Percentiles rank a stretch among this genome's conserved stretches.
phyloP scores from a whole-genome alignment of 805 yeast genomes.

The Candida montana region DNA sequence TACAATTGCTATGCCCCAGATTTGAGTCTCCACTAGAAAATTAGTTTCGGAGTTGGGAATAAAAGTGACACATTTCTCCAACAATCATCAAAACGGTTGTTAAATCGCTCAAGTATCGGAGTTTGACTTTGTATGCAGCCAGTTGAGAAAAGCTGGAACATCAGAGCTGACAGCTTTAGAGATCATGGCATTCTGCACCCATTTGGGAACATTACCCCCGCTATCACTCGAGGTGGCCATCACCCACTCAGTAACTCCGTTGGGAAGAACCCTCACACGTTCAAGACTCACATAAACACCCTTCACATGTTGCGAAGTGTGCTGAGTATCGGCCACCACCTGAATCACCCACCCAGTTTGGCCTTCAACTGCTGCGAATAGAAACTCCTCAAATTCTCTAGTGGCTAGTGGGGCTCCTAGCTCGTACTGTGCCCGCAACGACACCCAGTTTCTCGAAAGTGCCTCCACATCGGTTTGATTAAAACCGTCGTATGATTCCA shows the following conservation, averaged over 20 bases:
- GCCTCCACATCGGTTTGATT: conserved; percentile 2
- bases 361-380: conserved; percentile 18
- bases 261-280: conserved; percentile 19
- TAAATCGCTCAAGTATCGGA: not conserved
- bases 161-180: conserved; percentile 34
- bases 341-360: conserved; percentile 30
- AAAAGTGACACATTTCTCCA: not conserved
- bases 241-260: conserved; percentile 26
- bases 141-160: conserved; percentile 32
- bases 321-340: conserved; percentile 25
- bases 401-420: conserved; percentile 32
- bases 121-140: conserved; percentile 11
- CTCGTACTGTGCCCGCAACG: conserved; percentile 31
- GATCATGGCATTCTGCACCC: conserved; percentile 35
- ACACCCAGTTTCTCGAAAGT: conserved; percentile 22
- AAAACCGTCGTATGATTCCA: conserved; percentile 18
- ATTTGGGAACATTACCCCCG: conserved; percentile 36
- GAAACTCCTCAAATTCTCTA: conserved; percentile 33
- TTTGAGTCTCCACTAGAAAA: not conserved
- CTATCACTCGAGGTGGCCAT: conserved; percentile 37
- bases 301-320: conserved; percentile 23
- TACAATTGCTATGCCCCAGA: not conserved
- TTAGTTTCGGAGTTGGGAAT: not conserved
- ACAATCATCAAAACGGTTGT: not conserved
- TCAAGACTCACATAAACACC: conserved; percentile 35